phyloP scores from a whole-genome alignment of 1,139 yeast genomes.

The Magnusiomyces ingens region DNA sequence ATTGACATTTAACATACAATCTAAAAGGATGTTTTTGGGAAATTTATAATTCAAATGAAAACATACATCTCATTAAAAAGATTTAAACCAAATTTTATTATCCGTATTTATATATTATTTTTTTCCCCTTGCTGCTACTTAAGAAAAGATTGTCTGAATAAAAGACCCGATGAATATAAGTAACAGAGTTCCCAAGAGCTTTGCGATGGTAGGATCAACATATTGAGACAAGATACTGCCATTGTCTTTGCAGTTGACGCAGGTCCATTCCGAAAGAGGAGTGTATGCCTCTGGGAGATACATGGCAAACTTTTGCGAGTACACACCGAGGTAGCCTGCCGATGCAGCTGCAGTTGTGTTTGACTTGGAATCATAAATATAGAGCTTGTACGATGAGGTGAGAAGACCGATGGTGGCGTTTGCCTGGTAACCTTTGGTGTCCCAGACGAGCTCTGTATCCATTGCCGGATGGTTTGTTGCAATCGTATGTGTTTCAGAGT shows the following conservation, averaged over 20 bases:
- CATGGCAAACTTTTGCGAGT: slow-evolving; percentile 30
- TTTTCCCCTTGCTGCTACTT: not conserved
- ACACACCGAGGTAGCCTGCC: slow-evolving; percentile 34
- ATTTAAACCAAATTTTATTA: not conserved
- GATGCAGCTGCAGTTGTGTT: slow-evolving; percentile 26
- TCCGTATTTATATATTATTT: not conserved
- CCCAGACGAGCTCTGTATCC: slow-evolving; percentile 35
- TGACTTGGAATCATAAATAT: slow-evolving; percentile 32
- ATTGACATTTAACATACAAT: too few relatives aligned
- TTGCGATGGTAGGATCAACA: slow-evolving; percentile 18
- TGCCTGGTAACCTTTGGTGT: slow-evolving; percentile 31
- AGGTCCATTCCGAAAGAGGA: slow-evolving; percentile 23
- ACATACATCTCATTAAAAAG: too few relatives aligned
- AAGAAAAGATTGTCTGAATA: slow-evolving; percentile 14
- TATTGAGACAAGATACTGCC: slow-evolving; percentile 11
- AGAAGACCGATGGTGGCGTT: slow-evolving; percentile 28
- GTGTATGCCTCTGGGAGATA: slow-evolving; percentile 35
- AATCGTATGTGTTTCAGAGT: slow-evolving; percentile 34
- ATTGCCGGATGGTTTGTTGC: slow-evolving; percentile 30
- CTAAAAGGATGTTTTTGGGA: too few relatives aligned
- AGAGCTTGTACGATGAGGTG: slow-evolving; percentile 34
- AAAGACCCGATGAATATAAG: slow-evolving; percentile 15
- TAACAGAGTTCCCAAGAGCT: slow-evolving; percentile 20
- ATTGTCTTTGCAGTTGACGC: slow-evolving; percentile 19
- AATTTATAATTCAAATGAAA: too few relatives aligned